These are phyloP conservation scores for Chaetomidium leptoderma DNA, from an alignment of 495 filamentous ascomycete species.

Conservation along the genomic window DNA sequence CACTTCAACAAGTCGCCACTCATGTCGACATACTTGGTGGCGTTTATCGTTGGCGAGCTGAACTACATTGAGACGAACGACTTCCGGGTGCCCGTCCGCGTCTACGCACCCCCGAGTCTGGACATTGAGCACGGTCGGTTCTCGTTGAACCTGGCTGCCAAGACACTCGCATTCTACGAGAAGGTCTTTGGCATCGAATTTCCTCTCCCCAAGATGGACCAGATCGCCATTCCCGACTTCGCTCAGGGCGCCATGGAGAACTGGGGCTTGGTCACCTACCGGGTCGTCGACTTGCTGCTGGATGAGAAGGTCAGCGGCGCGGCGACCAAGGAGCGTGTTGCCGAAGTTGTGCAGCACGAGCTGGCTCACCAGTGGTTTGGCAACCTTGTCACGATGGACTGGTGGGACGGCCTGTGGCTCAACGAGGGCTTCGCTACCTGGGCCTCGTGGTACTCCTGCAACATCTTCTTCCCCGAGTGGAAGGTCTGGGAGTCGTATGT, in stretches of 20 bases:
- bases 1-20: constrained; percentile 68
- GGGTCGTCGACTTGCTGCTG: constrained; percentile 83
- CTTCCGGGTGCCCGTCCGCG: constrained; percentile 69
- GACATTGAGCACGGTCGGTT: constrained; percentile 65
- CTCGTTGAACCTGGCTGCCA: constrained; percentile 63
- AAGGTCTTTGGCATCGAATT: constrained; percentile 69
- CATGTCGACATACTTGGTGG: constrained; percentile 76
- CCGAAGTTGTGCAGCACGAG: constrained; percentile 94
- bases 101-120: constrained; percentile 61
- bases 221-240: constrained; percentile 96
- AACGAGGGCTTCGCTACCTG: constrained; percentile 98
- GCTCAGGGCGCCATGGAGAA: constrained; percentile 96
- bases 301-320: constrained; percentile 90
- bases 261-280: constrained; percentile 95
- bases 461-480: constrained; percentile 93
- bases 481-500: constrained; percentile 98
- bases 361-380: constrained; percentile 99
- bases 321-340: constrained; percentile 88
- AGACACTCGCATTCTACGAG: constrained; percentile 67
- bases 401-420: constrained; percentile 98
- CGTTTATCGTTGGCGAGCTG: constrained; percentile 72
- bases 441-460: constrained; percentile 69
- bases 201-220: constrained; percentile 86
- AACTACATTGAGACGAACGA: constrained; percentile 69
- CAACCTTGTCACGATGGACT: constrained; percentile 98